Evolutionary conservation across 2,329 filamentous ascomycete genomes (phyloP), one percentile per base, ranked within the genome.

Genomic region (Fusarium ambrosium): DNA sequence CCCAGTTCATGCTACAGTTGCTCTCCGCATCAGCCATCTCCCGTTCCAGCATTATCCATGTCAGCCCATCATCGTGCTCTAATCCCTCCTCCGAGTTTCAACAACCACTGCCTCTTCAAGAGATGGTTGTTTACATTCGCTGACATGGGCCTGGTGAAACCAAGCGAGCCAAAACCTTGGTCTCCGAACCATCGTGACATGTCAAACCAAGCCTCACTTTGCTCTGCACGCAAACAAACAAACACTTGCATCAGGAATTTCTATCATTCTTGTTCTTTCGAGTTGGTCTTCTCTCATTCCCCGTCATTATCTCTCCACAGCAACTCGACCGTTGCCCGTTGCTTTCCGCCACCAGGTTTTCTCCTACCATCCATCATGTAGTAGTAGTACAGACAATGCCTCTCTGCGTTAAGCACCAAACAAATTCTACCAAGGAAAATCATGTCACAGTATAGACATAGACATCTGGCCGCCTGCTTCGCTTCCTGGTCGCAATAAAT

Each of bases 381-480:
- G 64, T 77, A 69, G 64, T 77, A 76, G 69, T 69, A 68, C 69
- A 75, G 61, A 73, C 41, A 58, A 48, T 62, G 59, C 61, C 61
- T 69, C 60, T 62, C 39, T 66, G 51, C 48, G 58, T 56, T 37
- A 69, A 68, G 56, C 13, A 59, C 61, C 60, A 65, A 67, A 70
- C 62, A 65, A 67, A 70, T 62, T 20, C 37, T 68, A 64, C 58
- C 59, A 27, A 69, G 68, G 60, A 65, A 61, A 69, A 62, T 61
- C 34, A 59, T 60, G 36, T 61, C 71, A 60, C 65, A 61, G 51
- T 62, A 64, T 65, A 71, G 68, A 67, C 69, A 64, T 65, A 71
- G 68, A 67, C 69, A 69, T 61, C 64, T 64, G 64, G 64, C 67
- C 62, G 43, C 48, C 72, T 65, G 59, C 64, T 67, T 66, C 29